phyloP scores from a whole-genome alignment of 768 basidiomycete species.

The Kwoniella sp. region DNA sequence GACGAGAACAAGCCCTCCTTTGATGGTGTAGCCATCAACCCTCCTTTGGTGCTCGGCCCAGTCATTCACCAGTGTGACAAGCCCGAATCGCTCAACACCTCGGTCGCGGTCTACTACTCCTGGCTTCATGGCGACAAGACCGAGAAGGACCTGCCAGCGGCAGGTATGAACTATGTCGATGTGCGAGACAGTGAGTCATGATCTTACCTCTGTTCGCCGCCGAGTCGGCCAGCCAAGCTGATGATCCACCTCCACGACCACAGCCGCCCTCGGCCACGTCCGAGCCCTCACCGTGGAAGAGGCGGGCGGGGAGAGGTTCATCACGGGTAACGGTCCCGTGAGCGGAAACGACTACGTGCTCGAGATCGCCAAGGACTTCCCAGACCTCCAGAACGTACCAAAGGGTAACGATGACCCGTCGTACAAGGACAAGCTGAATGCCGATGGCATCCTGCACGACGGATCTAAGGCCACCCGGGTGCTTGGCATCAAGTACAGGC shows the following conservation, averaged over 20 bases:
- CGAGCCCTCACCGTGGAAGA: slow-evolving; percentile 56
- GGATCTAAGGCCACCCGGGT: slow-evolving; percentile 31
- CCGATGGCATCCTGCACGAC: slow-evolving; percentile 15
- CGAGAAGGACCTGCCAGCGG: slow-evolving; percentile 34
- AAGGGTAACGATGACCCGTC: slow-evolving; percentile 31
- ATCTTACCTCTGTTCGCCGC: background rate
- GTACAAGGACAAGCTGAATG: slow-evolving; percentile 16
- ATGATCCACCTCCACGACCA: slow-evolving; percentile 44
- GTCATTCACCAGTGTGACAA: slow-evolving; percentile 51
- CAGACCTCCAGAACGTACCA: slow-evolving; percentile 27
- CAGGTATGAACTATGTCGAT: slow-evolving; percentile 37
- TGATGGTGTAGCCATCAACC: slow-evolving; percentile 44
- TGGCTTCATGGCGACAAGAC: slow-evolving; percentile 34
- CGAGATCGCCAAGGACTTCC: slow-evolving; percentile 29
- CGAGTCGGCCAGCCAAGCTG: background rate
- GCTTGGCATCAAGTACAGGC: slow-evolving; percentile 33
- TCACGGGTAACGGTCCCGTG: slow-evolving; percentile 51
- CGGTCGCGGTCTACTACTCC: slow-evolving; percentile 27
- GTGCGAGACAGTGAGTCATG: slow-evolving; percentile 29
- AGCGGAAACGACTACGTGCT: slow-evolving; percentile 41
- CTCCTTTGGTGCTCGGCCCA: slow-evolving; percentile 48
- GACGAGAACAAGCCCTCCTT: slow-evolving; percentile 41
- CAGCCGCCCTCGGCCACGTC: slow-evolving; percentile 58
- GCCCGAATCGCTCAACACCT: slow-evolving; percentile 52
- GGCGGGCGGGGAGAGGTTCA: slow-evolving; percentile 60